These are phyloP conservation scores for Entomophthora muscae DNA, from an alignment of 371 early-diverging fungal species.

Conservation along the genomic window DNA sequence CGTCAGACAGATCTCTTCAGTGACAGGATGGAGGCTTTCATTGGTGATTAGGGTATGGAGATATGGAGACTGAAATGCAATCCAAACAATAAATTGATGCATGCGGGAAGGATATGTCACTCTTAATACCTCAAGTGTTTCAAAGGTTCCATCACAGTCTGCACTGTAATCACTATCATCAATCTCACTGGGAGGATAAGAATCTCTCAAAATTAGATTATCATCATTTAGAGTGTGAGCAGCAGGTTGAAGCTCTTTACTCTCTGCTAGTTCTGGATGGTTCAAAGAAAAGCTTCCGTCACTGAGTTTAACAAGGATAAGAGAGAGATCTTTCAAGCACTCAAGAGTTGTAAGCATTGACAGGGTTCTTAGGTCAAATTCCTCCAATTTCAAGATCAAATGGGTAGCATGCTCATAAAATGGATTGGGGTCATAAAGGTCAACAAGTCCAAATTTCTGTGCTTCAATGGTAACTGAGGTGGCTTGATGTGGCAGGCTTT, in stretches of 20 bases:
- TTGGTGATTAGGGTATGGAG: neutral
- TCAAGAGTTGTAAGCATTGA: neutral
- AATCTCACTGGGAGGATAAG: neutral
- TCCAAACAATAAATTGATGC: neutral
- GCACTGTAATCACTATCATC: neutral
- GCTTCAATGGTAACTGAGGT: neutral
- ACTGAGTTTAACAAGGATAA: neutral
- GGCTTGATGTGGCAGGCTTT: neutral
- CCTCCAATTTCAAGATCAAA: neutral
- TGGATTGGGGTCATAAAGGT: neutral
- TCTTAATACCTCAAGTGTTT: neutral
- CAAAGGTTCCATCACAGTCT: neutral
- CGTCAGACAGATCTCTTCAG: neutral
- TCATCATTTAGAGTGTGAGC: neutral
- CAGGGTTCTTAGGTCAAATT: neutral
- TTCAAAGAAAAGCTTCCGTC: neutral
- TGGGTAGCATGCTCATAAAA: neutral
- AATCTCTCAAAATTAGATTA: neutral
- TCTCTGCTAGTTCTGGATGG: neutral
- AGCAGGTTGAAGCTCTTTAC: neutral
- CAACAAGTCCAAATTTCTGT: neutral
- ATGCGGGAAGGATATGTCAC: neutral
- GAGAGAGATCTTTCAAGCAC: neutral
- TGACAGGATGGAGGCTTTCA: neutral
- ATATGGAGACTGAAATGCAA: neutral